These are phyloP conservation scores for Ophiostoma himal-ulmi DNA, from an alignment of 2,329 filamentous ascomycete species.

Conservation along the genomic window DNA sequence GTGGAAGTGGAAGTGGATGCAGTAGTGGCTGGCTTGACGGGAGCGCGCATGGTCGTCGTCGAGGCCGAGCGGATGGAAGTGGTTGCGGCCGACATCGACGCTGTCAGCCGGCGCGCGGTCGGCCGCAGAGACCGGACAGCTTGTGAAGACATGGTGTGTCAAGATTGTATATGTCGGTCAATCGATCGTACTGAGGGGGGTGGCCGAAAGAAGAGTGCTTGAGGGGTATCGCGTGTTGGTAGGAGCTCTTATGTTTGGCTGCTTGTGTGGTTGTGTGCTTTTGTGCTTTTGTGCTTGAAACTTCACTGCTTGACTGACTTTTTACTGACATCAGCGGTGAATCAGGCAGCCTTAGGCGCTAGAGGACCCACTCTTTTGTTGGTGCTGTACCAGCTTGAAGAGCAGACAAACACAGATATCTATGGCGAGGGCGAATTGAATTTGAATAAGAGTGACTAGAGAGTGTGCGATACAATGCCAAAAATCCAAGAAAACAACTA, in stretches of 20 bases:
- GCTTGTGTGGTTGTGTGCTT: neutral
- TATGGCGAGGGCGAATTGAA: neutral
- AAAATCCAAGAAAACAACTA: slow-evolving; percentile 9
- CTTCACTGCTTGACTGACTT: neutral
- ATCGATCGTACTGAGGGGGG: neutral
- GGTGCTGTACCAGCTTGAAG: neutral
- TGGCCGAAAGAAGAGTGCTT: neutral
- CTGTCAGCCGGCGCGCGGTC: neutral
- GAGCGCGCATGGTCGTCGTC: neutral
- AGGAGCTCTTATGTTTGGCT: neutral
- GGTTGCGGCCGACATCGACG: neutral
- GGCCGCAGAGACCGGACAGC: slow-evolving; percentile 9
- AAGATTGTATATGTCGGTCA: neutral
- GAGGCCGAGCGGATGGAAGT: slow-evolving; percentile 1
- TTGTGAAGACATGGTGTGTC: slow-evolving; percentile 16
- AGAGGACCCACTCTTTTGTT: neutral
- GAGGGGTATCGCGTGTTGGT: neutral
- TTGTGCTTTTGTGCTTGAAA: neutral
- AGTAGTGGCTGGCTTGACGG: neutral
- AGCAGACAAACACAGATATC: neutral
- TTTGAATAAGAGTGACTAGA: neutral
- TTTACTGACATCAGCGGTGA: neutral
- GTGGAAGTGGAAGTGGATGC: neutral
- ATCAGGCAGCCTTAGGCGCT: neutral
- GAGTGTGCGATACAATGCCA: neutral